Percentiles rank a stretch among this genome's conserved stretches.
Conservation (phyloP, 2,329 filamentous ascomycete species). For the Fusarium keratoplasticum region DNA sequence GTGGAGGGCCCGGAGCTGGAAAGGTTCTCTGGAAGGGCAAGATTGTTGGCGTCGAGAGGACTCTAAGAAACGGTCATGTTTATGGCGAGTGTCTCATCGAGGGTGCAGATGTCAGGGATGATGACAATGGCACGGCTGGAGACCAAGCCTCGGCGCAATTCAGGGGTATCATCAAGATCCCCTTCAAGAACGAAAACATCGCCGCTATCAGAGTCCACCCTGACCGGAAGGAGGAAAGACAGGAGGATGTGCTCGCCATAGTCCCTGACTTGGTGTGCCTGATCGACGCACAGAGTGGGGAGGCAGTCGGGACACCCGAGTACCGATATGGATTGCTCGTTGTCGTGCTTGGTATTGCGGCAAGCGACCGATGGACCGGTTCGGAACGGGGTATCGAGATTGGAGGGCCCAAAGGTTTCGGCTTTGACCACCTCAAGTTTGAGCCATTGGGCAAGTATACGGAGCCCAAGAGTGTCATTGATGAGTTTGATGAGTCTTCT, state of each 20-base stretch:
- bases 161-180: constrained; percentile 68
- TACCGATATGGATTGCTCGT: constrained; percentile 66
- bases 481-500: constrained; percentile 54
- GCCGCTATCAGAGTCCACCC: constrained; percentile 59
- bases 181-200: constrained; percentile 82
- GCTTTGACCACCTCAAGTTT: constrained; percentile 60
- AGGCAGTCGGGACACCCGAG: constrained; percentile 67
- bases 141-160: constrained; percentile 41
- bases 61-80: constrained; percentile 66
- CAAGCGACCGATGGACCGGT: constrained; percentile 59
- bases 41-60: constrained; percentile 69
- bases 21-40: constrained; percentile 73
- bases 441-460: constrained; percentile 60
- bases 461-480: constrained; percentile 64
- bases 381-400: constrained; percentile 60
- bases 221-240: constrained; percentile 50
- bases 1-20: constrained; percentile 64
- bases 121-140: constrained; percentile 24
- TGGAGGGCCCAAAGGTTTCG: constrained; percentile 62
- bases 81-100: constrained; percentile 71
- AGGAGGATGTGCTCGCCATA: constrained; percentile 60
- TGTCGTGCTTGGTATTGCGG: constrained; percentile 59
- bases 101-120: constrained; percentile 55
- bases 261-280: constrained; percentile 69
- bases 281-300: constrained; percentile 67